Evolutionary conservation across 805 yeast genomes (phyloP).

Genomic region (Wickerhamomyces silvicola): DNA sequence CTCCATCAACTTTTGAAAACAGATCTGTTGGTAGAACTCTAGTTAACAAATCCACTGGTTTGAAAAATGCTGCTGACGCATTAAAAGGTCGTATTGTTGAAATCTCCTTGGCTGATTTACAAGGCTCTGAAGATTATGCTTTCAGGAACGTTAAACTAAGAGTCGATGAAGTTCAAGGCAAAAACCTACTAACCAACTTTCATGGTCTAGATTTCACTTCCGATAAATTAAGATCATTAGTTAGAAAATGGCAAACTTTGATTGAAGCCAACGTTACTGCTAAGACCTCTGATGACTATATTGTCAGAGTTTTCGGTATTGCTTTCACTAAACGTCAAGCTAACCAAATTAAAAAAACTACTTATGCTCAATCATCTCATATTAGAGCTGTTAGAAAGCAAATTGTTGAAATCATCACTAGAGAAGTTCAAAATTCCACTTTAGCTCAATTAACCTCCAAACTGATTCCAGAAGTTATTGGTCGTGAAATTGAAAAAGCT

Average conservation of each 20-base stretch:
- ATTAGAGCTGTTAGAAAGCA: constrained; percentile 96
- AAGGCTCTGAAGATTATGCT: constrained; percentile 98
- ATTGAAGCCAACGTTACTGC: constrained; percentile 98
- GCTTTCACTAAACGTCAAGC: constrained; percentile 98
- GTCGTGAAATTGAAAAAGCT: constrained; percentile 96
- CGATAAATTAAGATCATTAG: constrained; percentile 95
- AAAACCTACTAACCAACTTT: constrained; percentile 98
- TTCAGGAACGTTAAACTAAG: constrained; percentile 96
- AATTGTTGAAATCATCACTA: constrained; percentile 92
- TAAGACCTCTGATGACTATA: constrained; percentile 96
- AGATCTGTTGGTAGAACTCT: constrained; percentile 98
- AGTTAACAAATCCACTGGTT: constrained; percentile 97
- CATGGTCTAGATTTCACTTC: constrained; percentile 98
- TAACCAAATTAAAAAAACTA: constrained; percentile 95
- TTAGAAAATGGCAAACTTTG: constrained; percentile 98
- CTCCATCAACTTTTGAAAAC: constrained; percentile 97
- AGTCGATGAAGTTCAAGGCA: constrained; percentile 99
- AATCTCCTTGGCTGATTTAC: constrained; percentile 93
- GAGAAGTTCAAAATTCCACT: constrained; percentile 92
- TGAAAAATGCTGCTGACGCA: constrained; percentile 96
- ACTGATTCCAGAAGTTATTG: constrained; percentile 97
- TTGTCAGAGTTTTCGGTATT: constrained; percentile 91
- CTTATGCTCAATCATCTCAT: constrained; percentile 97
- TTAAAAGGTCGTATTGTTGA: constrained; percentile 97
- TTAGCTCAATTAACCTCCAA: constrained; percentile 94